These are phyloP conservation scores for Xylaria curta DNA, from an alignment of 495 filamentous ascomycete species.

Conservation along the genomic window DNA sequence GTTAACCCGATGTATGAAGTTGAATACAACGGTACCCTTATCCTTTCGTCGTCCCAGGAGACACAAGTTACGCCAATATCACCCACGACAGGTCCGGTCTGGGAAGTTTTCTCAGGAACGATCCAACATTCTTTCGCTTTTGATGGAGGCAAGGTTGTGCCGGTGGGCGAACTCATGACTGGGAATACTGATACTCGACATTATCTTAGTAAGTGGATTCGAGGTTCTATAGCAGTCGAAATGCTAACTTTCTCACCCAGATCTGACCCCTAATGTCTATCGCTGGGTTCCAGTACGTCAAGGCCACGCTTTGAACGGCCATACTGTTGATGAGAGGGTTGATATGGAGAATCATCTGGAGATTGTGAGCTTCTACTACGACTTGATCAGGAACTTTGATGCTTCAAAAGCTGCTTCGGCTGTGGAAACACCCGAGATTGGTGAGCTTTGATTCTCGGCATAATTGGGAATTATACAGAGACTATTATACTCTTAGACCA, in stretches of 20 bases:
- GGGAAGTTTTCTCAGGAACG: conserved; percentile 62
- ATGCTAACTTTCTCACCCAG: conserved; percentile 59
- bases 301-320: conserved; percentile 55
- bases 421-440: conserved; percentile 24
- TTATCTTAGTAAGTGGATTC: conserved; percentile 54
- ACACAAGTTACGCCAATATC: conserved; percentile 63
- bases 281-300: conserved; percentile 60
- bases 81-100: conserved; percentile 54
- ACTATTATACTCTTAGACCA: not conserved
- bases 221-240: conserved; percentile 35
- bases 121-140: conserved; percentile 65
- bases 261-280: conserved; percentile 63
- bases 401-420: conserved; percentile 32
- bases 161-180: conserved; percentile 70
- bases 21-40: conserved; percentile 59
- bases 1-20: conserved; percentile 58
- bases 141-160: conserved; percentile 62
- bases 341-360: conserved; percentile 62
- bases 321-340: conserved; percentile 63
- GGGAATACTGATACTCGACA: conserved; percentile 69
- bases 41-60: conserved; percentile 50
- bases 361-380: conserved; percentile 58
- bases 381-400: conserved; percentile 48
- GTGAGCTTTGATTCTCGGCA: conserved; percentile 31
- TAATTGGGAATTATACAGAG: not conserved